Evolutionary conservation across 176 grass and related monocot species (phyloP).

Genomic region (Aegilops speltoides): DNA sequence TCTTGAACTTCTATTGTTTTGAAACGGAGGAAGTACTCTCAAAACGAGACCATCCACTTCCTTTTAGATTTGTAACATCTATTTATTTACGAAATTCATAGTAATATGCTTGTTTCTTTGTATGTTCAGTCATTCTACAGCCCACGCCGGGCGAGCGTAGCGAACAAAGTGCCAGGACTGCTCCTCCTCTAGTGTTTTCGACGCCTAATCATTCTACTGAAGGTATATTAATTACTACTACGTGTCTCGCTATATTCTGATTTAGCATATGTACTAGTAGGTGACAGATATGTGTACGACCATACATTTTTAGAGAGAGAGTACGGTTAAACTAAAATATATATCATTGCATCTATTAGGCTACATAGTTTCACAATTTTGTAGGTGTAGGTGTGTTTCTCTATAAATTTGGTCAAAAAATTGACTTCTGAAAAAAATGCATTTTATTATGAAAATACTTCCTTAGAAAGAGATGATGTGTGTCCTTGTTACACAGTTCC

Average conservation of each 20-base stretch:
- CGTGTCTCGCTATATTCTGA: neutral
- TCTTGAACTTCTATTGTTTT: too few relatives aligned
- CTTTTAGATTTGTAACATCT: neutral
- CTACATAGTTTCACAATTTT: too few relatives aligned
- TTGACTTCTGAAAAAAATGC: too few relatives aligned
- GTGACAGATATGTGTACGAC: neutral
- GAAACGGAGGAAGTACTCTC: neutral
- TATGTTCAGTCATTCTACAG: conserved; percentile 8
- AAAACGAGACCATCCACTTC: neutral
- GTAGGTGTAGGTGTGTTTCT: too few relatives aligned
- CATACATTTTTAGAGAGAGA: neutral
- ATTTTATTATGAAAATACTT: too few relatives aligned
- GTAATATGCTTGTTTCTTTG: neutral
- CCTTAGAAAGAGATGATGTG: too few relatives aligned
- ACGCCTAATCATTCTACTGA: neutral
- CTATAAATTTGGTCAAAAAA: too few relatives aligned
- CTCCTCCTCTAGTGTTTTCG: neutral
- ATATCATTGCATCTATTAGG: too few relatives aligned
- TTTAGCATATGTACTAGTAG: neutral
- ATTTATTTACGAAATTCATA: neutral
- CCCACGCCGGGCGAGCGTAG: neutral
- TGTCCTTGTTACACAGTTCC: neutral
- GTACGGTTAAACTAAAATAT: too few relatives aligned
- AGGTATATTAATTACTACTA: conserved; percentile 7
- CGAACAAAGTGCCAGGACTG: neutral